Percentiles rank a stretch among this genome's conserved stretches.
These are phyloP conservation scores for Sclerotinia borealis DNA, from an alignment of 2,329 filamentous ascomycete species.

Conservation along the genomic window DNA sequence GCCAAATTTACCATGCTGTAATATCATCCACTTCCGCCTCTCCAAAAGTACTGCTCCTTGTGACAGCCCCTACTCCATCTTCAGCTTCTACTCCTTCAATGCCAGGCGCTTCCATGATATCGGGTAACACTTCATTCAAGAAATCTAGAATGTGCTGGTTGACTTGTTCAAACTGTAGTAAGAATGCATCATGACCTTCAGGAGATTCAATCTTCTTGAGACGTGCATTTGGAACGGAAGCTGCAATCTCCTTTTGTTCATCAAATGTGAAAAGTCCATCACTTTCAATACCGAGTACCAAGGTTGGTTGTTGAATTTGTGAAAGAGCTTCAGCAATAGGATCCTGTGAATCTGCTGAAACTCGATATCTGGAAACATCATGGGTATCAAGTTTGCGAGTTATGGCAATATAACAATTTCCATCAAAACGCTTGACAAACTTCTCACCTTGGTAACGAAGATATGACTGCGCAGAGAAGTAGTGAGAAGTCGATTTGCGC, in stretches of 20 bases:
- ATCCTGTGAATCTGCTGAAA: constrained; percentile 34
- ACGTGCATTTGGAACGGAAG: constrained; percentile 68
- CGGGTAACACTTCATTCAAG: constrained; percentile 72
- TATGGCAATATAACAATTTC: constrained; percentile 98
- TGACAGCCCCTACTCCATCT: constrained; percentile 54
- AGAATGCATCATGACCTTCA: constrained; percentile 93
- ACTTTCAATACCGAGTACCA: constrained; percentile 90
- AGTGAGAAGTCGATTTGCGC: constrained; percentile 57
- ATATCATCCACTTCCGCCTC: constrained; percentile 96
- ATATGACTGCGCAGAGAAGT: constrained; percentile 97
- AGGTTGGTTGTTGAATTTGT: constrained; percentile 78
- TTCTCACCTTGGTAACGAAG: constrained; percentile 94
- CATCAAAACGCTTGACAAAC: constrained; percentile 94
- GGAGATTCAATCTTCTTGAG: constrained; percentile 86
- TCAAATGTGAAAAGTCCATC: constrained; percentile 96
- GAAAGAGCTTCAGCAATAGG: constrained; percentile 67
- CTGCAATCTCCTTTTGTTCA: constrained; percentile 88
- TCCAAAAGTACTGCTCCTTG: constrained; percentile 87
- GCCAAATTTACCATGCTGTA: constrained; percentile 68
- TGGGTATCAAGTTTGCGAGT: constrained; percentile 97
- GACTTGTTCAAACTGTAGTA: constrained; percentile 95
- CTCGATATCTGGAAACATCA: constrained; percentile 77
- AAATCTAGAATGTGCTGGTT: constrained; percentile 83
- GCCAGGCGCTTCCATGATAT: constrained; percentile 71
- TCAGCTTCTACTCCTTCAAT: constrained; percentile 36